phyloP scores from a whole-genome alignment of 2,329 filamentous ascomycete species.

The Aspergillus bombycis region DNA sequence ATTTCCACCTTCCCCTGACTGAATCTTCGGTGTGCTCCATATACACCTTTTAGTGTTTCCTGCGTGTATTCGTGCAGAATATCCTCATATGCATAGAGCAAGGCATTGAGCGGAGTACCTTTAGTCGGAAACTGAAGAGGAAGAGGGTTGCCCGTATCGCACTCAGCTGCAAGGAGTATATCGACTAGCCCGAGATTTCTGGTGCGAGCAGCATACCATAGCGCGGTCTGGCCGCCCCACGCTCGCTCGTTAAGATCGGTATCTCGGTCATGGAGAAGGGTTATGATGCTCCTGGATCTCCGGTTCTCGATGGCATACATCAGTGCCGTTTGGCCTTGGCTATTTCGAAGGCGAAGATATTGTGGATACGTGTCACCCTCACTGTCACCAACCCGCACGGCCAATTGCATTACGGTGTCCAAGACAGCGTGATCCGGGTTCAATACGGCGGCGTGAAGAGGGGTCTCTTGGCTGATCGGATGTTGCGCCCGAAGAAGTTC shows the following conservation, averaged over 20 bases:
- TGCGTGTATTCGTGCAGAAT: background rate
- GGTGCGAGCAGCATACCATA: background rate
- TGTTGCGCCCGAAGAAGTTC: background rate
- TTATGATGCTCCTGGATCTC: no score
- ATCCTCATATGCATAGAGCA: background rate
- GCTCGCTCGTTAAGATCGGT: background rate
- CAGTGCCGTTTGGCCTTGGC: background rate
- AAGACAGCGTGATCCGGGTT: background rate
- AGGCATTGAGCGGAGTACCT: background rate
- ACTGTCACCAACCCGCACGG: background rate
- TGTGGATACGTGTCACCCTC: background rate
- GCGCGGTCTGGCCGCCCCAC: background rate
- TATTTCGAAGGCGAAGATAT: background rate
- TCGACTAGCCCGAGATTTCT: background rate
- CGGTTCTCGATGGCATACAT: background rate
- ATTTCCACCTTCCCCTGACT: background rate
- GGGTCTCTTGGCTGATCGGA: background rate
- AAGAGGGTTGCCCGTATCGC: background rate
- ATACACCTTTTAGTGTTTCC: background rate
- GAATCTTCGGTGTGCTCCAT: background rate
- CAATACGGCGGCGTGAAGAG: slow-evolving; percentile 1
- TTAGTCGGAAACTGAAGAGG: background rate
- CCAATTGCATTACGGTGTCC: background rate
- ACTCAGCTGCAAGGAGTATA: background rate
- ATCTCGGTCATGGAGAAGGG: background rate